Evolutionary conservation across 2,329 filamentous ascomycete species (phyloP), one percentile per base, ranked within the genome.

Genomic region (Botrytis paeoniae): DNA sequence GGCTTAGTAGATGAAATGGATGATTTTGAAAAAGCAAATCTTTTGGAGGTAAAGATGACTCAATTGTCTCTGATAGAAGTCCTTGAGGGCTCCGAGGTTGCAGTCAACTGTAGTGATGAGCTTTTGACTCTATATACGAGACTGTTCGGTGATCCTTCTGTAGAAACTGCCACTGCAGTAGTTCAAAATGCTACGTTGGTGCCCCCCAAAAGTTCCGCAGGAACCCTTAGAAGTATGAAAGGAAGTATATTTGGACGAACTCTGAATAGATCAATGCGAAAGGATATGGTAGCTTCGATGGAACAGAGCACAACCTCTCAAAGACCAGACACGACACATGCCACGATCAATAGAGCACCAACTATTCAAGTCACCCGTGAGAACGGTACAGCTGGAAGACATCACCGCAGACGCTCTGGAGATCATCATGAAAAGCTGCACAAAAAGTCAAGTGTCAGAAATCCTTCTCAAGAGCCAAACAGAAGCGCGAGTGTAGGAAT

Each of bases 31-130:
- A 97, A 94, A 80, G 93, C 95, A 81, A 89, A 89, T 66, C 91
- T 99, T 60, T 83, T 99, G n/a, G 93, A 98, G 81, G 90, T 98
- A 75, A 97, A 97, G 82, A 97, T 98, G 89, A 98, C 95, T 18
- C 95, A 98, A 79, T 85, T 99, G 74, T 88, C 92, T 6, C 87
- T 99, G 32, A 83, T 96, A 5, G 95, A 98, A 82, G 84, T 96
- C 25, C 84, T 93, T 5, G 94, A 98, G 80, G 94, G 94, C 1
- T 90, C 94, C 0, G 91, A 93, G 73, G 89, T 91, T 73, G 95
- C 96, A 29, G 93, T 98, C 69, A 97, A 97, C 80, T 91, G 92
- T 74, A 95, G 93, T 80, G 90, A 93, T 76, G 94, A 98, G 81
- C 85, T 99, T 57, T 84, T 99, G 32, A 89, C 89, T 25, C 85